Conservation (phyloP, 768 basidiomycete genomes). For the Russula foetens region DNA sequence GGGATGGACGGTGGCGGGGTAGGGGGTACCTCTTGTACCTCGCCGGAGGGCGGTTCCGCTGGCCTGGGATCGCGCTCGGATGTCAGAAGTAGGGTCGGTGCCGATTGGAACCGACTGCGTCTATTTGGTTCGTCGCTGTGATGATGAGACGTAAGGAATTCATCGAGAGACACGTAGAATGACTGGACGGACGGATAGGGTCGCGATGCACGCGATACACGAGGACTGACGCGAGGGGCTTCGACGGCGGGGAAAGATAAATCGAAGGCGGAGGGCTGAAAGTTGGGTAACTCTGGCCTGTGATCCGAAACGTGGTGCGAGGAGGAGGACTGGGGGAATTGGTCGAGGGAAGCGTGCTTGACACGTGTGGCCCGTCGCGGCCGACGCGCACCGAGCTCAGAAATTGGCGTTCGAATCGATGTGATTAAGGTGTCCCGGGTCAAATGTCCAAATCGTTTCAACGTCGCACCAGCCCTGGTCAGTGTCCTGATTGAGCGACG, state of each 20-base stretch:
- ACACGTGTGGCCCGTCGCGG: slow-evolving; percentile 11
- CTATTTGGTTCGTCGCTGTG: slow-evolving; percentile 14
- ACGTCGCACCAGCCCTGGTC: slow-evolving; percentile 15
- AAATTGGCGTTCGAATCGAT: slow-evolving; percentile 17
- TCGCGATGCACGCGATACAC: slow-evolving; percentile 6
- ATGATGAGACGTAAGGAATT: slow-evolving; percentile 18
- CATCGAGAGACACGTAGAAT: slow-evolving; percentile 21
- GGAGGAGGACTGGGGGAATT: slow-evolving; percentile 3
- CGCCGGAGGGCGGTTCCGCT: neutral
- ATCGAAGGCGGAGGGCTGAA: slow-evolving; percentile 17
- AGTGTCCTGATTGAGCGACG: slow-evolving; percentile 14
- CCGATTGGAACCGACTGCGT: slow-evolving; percentile 17
- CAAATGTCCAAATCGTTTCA: slow-evolving; percentile 16
- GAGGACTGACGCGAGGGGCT: slow-evolving; percentile 10
- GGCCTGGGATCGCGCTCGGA: slow-evolving; percentile 4
- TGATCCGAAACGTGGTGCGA: neutral
- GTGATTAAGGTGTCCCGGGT: slow-evolving; percentile 18
- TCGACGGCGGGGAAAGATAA: slow-evolving; percentile 16
- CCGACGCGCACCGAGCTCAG: slow-evolving; percentile 7
- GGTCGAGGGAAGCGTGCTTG: slow-evolving; percentile 14
- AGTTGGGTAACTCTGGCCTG: slow-evolving; percentile 12
- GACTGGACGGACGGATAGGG: slow-evolving; percentile 19
- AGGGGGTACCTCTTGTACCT: neutral
- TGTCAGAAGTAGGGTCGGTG: slow-evolving; percentile 17
- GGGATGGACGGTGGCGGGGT: neutral